These are phyloP conservation scores for Neopestalotiopsis sp. DNA, from an alignment of 2,329 filamentous ascomycete species.

Conservation along the genomic window DNA sequence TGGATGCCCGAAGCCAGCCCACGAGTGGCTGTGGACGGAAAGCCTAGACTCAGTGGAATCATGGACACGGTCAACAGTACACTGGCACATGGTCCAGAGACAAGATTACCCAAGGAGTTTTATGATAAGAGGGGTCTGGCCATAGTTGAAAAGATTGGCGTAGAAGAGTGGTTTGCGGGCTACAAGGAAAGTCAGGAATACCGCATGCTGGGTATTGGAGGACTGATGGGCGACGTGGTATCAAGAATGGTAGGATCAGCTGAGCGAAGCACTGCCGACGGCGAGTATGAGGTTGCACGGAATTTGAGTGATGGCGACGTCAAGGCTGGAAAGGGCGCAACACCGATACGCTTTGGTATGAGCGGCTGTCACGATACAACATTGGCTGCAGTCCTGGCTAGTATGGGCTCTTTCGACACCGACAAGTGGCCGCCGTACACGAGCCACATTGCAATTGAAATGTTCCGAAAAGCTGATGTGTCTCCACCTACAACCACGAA, in stretches of 20 bases:
- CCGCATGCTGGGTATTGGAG: constrained; percentile 85
- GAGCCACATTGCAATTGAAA: constrained; percentile 87
- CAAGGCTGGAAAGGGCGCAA: constrained; percentile 40
- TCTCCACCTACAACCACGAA: constrained; percentile 20
- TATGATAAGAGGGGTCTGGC: constrained; percentile 76
- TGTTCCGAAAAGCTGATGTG: constrained; percentile 67
- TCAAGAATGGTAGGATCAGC: constrained; percentile 73
- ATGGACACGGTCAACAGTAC: constrained; percentile 95
- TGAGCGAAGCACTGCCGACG: constrained; percentile 61
- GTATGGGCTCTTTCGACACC: constrained; percentile 77
- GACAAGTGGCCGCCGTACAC: constrained; percentile 91
- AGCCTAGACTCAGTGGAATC: constrained; percentile 84
- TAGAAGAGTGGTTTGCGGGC: constrained; percentile 93
- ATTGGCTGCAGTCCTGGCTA: constrained; percentile 76
- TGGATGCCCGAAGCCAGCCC: constrained; percentile 79
- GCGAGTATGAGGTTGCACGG: constrained; percentile 52
- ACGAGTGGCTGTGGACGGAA: constrained; percentile 80
- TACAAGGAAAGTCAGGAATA: constrained; percentile 87
- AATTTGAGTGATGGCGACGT: constrained; percentile 30
- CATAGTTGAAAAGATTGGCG: constrained; percentile 75
- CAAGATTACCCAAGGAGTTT: constrained; percentile 81
- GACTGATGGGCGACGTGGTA: constrained; percentile 82
- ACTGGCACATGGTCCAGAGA: constrained; percentile 80
- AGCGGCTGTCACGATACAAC: constrained; percentile 95
- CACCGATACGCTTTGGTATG: constrained; percentile 73